Base-by-base conservation (phyloP, 805 yeast genomes). In the Candida berthetii region DNA sequence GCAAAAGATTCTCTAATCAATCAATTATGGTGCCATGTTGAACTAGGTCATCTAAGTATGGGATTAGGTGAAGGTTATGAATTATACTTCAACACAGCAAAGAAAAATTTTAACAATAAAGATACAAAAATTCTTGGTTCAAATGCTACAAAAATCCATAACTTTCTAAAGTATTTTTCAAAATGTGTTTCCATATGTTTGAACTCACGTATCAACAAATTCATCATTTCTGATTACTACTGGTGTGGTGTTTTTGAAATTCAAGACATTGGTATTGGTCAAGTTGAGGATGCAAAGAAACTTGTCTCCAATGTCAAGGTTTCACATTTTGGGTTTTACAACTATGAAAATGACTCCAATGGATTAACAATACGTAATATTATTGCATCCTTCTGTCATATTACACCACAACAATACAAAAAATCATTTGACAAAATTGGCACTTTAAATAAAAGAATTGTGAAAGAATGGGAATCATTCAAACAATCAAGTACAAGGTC, bases 61-160 rank as follows among this genome's bases (percentile, higher is more conserved):
- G 59, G 55, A 1, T 39, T 56, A n/a, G 47, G 42, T 11, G 60
- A 56, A 43, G 60, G 60, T 10, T 56, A 56, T 42, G 58, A 53
- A 39, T 15, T 54, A 10, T 50, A 42, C n/a, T 51, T 54, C 32
- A 43, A 53, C 10, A 32, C 50, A 7, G 33, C 38, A 15, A 50
- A 48, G 43, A 37, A 35, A 17, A 48, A 43, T 25, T 47, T 42
- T 18, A 25, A 10, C 13, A 27, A 42, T 14, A 22, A 29, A 1
- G 27, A 35, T 15, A n/a, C 7, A 6, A 42, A 33, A 15, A 41
- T 54, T 3, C 34, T 31, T 3, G 59, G 59, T 2, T 27, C 54
- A 1, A 49, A 50, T 11, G 42, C 38, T 27, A 54, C 59, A 7
- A 56, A 56, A 37, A 40, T 46, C 13, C 45, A 46, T 35, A 56